These are phyloP conservation scores for Heterobasidion occidentale DNA, from an alignment of 1,284 basidiomycete species.

Conservation along the genomic window DNA sequence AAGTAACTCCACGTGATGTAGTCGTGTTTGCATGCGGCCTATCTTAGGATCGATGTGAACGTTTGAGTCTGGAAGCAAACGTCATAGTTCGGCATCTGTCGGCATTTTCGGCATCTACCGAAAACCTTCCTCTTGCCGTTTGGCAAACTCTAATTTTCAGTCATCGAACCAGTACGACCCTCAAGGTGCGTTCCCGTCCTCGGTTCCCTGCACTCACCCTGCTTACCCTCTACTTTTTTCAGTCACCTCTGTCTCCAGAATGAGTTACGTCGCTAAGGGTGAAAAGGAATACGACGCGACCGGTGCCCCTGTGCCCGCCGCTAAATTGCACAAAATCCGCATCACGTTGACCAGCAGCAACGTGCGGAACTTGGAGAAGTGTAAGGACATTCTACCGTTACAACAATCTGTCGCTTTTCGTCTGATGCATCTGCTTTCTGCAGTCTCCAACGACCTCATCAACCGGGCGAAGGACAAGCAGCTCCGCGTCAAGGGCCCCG, in stretches of 20 bases:
- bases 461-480: constrained; percentile 99
- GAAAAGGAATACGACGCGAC: constrained; percentile 97
- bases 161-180: constrained; percentile 22
- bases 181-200: constrained; percentile 12
- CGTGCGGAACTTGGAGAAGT: constrained; percentile 98
- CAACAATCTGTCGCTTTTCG: background rate
- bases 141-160: constrained; percentile 24
- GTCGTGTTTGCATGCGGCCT: too few species aligned
- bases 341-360: constrained; percentile 99
- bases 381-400: constrained; percentile 37
- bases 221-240: constrained; percentile 3
- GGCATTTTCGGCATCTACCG: constrained; percentile 7
- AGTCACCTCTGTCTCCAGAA: constrained; percentile 82
- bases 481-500: constrained; percentile 98
- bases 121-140: background rate
- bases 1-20: too few species aligned
- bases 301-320: constrained; percentile 75
- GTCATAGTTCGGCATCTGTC: background rate
- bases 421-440: background rate
- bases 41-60: background rate
- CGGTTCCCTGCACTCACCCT: background rate
- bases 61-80: background rate
- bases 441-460: constrained; percentile 94
- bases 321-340: constrained; percentile 98
- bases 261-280: constrained; percentile 99